phyloP scores from a whole-genome alignment of 1,284 basidiomycete genomes.

The Rugosomyces carneus region DNA sequence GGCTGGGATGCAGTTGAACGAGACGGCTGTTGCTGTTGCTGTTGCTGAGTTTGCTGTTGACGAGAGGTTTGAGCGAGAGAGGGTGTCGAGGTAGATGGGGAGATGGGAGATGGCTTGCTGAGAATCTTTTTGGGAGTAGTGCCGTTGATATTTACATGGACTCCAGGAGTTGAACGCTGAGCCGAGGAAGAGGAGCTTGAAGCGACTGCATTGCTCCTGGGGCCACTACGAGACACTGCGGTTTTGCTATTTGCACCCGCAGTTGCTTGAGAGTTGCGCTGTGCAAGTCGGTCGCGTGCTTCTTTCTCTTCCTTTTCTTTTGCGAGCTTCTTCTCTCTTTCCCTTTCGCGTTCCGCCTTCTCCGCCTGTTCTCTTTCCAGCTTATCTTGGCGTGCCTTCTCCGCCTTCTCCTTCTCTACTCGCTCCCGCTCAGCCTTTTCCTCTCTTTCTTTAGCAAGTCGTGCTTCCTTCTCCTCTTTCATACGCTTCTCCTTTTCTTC shows the following conservation, averaged over 20 bases:
- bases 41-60: conserved; percentile 22
- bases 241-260: conserved; percentile 22
- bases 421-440: conserved; percentile 25
- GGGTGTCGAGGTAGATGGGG: conserved; percentile 23
- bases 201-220: conserved; percentile 39
- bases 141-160: conserved; percentile 27
- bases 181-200: conserved; percentile 42
- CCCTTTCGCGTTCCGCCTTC: conserved; percentile 37
- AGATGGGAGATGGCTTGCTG: conserved; percentile 25
- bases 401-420: conserved; percentile 51
- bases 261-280: conserved; percentile 24
- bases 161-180: conserved; percentile 15
- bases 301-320: conserved; percentile 40
- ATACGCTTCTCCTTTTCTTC: conserved; percentile 51
- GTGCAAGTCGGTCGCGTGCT: conserved; percentile 37
- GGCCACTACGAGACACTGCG: conserved; percentile 32
- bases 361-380: conserved; percentile 60
- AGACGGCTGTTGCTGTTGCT: conserved; percentile 29
- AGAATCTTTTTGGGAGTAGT: conserved; percentile 36
- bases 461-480: conserved; percentile 36
- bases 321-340: conserved; percentile 35
- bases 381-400: conserved; percentile 45
- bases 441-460: conserved; percentile 54
- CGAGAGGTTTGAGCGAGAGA: conserved; percentile 23
- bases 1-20: conserved; percentile 32